Percentiles rank a stretch among this genome's conserved stretches.
These are phyloP conservation scores for Salix viminalis DNA, from an alignment of 345 rosid species.

Conservation along the genomic window DNA sequence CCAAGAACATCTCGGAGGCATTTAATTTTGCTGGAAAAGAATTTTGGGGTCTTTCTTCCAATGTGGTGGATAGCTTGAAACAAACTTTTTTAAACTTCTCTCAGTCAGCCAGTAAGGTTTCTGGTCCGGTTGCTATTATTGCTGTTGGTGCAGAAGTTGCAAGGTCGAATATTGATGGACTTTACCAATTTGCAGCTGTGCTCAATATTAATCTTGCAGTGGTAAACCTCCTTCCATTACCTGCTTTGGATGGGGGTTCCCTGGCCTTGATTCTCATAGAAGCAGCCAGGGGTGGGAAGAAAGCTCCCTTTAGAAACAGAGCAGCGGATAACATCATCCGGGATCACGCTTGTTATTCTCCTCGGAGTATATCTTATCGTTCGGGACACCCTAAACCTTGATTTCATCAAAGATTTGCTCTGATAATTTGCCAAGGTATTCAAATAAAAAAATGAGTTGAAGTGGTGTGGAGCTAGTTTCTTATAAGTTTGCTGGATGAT, in stretches of 20 bases:
- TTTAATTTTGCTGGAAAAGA: conserved; percentile 60
- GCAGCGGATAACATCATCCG: conserved; percentile 89
- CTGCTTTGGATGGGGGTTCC: conserved; percentile 91
- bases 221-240: conserved; percentile 82
- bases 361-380: conserved; percentile 80
- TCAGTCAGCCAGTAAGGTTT: conserved; percentile 76
- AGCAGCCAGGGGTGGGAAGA: conserved; percentile 82
- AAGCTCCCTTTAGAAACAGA: conserved; percentile 85
- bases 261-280: conserved; percentile 82
- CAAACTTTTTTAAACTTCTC: conserved; percentile 84
- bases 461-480: neutral
- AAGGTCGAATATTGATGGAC: conserved; percentile 76
- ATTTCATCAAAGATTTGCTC: conserved; percentile 71
- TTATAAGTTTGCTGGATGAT: conserved; percentile 3
- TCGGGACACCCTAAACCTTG: conserved; percentile 87
- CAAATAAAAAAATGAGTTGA: neutral
- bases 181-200: conserved; percentile 85
- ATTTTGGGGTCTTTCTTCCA: conserved; percentile 64
- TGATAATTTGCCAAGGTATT: conserved; percentile 25
- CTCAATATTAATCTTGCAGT: conserved; percentile 85
- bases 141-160: conserved; percentile 99
- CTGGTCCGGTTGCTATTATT: conserved; percentile 92
- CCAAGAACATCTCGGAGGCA: conserved; percentile 54
- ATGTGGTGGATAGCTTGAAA: conserved; percentile 75
- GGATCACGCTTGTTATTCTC: conserved; percentile 69